Evolutionary conservation across 2,329 filamentous ascomycete genomes (phyloP).

Genomic region (Exophiala sideris): DNA sequence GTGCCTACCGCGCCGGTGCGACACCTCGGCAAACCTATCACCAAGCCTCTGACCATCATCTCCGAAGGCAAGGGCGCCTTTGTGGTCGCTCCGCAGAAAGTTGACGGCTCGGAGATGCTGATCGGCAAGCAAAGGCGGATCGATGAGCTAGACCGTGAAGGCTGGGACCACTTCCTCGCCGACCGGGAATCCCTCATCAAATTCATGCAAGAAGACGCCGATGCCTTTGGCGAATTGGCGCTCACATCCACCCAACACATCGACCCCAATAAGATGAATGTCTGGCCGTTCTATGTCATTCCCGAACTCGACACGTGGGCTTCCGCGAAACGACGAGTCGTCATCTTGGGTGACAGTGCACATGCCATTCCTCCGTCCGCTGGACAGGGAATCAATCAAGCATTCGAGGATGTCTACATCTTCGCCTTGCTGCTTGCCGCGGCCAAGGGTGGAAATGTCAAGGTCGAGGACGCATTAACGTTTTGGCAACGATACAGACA

Average conservation of each 20-base stretch:
- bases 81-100: constrained; percentile 38
- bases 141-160: constrained; percentile 33
- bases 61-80: constrained; percentile 33
- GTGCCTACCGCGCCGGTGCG: constrained; percentile 14
- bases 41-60: constrained; percentile 17
- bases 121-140: constrained; percentile 36
- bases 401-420: constrained; percentile 53
- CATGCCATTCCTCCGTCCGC: constrained; percentile 55
- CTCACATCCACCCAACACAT: constrained; percentile 17
- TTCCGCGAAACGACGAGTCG: constrained; percentile 47
- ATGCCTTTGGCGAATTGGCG: constrained; percentile 13
- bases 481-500: constrained; percentile 51
- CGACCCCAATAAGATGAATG: constrained; percentile 27
- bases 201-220: constrained; percentile 20
- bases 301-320: constrained; percentile 50
- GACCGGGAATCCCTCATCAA: constrained; percentile 30
- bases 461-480: constrained; percentile 16
- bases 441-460: constrained; percentile 4
- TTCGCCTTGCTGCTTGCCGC: constrained; percentile 42
- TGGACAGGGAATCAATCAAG: constrained; percentile 56
- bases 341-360: constrained; percentile 57
- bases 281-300: constrained; percentile 52
- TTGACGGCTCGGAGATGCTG: constrained; percentile 35
- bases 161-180: constrained; percentile 34
- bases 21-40: constrained; percentile 8